phyloP scores from a whole-genome alignment of 805 yeast genomes.

The Cyberlindnera mississippiensis region DNA sequence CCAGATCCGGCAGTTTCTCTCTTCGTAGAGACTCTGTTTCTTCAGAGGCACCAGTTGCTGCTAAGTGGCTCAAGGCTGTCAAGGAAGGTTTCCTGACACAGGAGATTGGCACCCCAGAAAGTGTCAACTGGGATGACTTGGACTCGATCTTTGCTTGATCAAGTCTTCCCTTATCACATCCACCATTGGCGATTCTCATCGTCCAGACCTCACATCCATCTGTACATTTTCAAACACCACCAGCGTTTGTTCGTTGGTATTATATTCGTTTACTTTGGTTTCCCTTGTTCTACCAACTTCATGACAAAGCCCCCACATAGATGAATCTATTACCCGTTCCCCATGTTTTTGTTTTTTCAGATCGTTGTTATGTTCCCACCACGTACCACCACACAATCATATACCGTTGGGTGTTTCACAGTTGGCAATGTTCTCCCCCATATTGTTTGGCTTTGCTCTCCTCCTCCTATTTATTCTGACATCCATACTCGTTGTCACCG shows the following conservation, averaged over 20 bases:
- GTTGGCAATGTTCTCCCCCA: neutral
- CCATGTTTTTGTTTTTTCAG: neutral
- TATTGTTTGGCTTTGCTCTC: neutral
- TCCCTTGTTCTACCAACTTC: conserved; percentile 1
- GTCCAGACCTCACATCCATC: neutral
- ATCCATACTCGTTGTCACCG: no score
- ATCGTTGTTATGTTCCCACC: neutral
- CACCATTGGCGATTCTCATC: neutral
- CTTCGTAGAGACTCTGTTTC: conserved; percentile 18
- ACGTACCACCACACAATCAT: conserved; percentile 2
- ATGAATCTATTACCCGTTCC: conserved; percentile 1
- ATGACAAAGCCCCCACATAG: conserved; percentile 1
- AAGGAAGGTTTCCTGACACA: conserved; percentile 74
- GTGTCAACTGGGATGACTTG: conserved; percentile 65
- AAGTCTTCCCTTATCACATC: neutral
- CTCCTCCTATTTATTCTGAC: neutral
- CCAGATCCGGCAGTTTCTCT: conserved; percentile 30
- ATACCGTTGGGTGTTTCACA: conserved; percentile 4
- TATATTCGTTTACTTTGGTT: neutral
- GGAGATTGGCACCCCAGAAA: conserved; percentile 78
- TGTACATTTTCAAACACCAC: conserved; percentile 5
- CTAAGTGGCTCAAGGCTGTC: conserved; percentile 69
- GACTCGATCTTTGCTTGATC: conserved; percentile 41
- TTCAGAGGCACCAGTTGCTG: conserved; percentile 36
- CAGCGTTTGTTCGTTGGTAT: neutral